Evolutionary conservation across 2,329 filamentous ascomycete species (phyloP), one percentile per base, ranked within the genome.

Genomic region (Ceratocystis albifundus): DNA sequence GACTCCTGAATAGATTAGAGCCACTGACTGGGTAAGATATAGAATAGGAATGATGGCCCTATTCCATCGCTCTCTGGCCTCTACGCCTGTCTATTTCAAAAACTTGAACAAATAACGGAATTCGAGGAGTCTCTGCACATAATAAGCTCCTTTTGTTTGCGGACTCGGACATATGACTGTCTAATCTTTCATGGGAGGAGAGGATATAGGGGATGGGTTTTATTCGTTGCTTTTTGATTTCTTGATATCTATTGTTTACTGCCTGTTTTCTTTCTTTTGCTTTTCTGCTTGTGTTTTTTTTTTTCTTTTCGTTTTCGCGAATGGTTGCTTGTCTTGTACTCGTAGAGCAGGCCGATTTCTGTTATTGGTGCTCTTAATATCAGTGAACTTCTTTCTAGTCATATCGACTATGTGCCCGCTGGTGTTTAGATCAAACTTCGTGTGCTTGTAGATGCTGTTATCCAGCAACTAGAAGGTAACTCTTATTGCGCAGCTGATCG

Each of bases 211-310:
- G 41, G 61, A 1, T n/a, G 61, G 28, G 15, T 15, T 28, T 63
- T 46, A 45, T 22, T 55, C 10, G 44, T 3, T 57, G 64, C 36
- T 59, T 44, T 44, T 41, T 36, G 36, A 41, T 62, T 55, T 66
- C 25, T 55, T 41, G 65, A 44, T 66, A 61, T 66, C 30, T 45
- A 20, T 62, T 62, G 59, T 17, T 62, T 46, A n/a, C 17, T 30
- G 28, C 50, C 12, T 55, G 41, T 5, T 41, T n/a, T n/a, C n/a
- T n/a, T n/a, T n/a, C n/a, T n/a, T 28, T 63, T 61, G 17, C 30
- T 20, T 32, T 63, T 22, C 5, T 62, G 61, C 30, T 20, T 46
- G 50, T 36, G 20, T 8, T 63, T 30, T n/a, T n/a, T n/a, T n/a
- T n/a, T n/a, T n/a, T n/a, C n/a, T n/a, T n/a, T n/a, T n/a, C n/a